Evolutionary conservation across 2,329 filamentous ascomycete species (phyloP).

Genomic region (Penicillium aurantiogriseum): DNA sequence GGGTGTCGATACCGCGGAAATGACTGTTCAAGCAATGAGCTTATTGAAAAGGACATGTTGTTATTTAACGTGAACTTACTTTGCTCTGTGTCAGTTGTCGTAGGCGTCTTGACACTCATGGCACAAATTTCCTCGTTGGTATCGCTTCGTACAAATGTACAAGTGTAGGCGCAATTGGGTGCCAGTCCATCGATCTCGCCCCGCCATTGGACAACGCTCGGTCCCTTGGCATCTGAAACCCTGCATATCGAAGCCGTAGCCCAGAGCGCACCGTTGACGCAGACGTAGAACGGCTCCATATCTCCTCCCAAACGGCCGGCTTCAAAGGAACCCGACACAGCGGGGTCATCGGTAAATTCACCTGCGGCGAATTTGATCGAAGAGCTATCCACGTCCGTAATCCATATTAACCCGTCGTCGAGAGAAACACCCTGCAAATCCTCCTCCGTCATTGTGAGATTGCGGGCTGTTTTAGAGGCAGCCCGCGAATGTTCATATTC

Average conservation of each 20-base stretch:
- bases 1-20: slow-evolving; percentile 47
- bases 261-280: slow-evolving; percentile 65
- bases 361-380: slow-evolving; percentile 49
- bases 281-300: slow-evolving; percentile 62
- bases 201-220: slow-evolving; percentile 51
- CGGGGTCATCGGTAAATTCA: slow-evolving; percentile 40
- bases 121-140: slow-evolving; percentile 59
- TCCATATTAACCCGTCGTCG: slow-evolving; percentile 48
- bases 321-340: slow-evolving; percentile 31
- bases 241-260: slow-evolving; percentile 58
- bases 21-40: slow-evolving; percentile 19
- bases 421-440: slow-evolving; percentile 43
- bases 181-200: slow-evolving; percentile 65
- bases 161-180: slow-evolving; percentile 63
- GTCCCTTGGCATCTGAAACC: slow-evolving; percentile 45
- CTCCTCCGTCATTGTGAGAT: slow-evolving; percentile 42
- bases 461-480: slow-evolving; percentile 39
- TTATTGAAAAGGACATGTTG: background rate
- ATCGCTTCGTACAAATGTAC: slow-evolving; percentile 59
- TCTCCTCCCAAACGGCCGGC: slow-evolving; percentile 29
- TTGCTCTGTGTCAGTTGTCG: slow-evolving; percentile 58
- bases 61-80: slow-evolving; percentile 40
- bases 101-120: slow-evolving; percentile 62
- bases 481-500: slow-evolving; percentile 75
- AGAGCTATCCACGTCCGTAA: slow-evolving; percentile 47